phyloP scores from a whole-genome alignment of 192 early-diverging fungal species.

The Coemansia aciculifera region DNA sequence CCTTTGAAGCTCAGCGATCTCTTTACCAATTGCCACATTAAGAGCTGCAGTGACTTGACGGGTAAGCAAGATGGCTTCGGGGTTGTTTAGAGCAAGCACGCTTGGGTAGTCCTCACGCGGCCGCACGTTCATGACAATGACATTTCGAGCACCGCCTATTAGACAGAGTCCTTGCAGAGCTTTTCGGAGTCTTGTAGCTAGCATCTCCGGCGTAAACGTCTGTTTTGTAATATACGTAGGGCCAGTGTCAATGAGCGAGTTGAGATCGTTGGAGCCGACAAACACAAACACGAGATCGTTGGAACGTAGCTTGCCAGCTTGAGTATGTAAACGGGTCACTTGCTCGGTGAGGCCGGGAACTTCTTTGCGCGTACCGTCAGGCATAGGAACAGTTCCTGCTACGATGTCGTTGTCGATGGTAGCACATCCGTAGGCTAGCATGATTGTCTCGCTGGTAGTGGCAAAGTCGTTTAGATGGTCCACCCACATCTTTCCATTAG shows the following conservation, averaged over 20 bases:
- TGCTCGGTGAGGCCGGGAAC: conserved; percentile 39
- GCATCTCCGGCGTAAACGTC: conserved; percentile 21
- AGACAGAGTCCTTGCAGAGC: conserved; percentile 23
- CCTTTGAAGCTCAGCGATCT: conserved; percentile 20
- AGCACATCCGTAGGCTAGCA: conserved; percentile 42
- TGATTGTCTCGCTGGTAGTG: conserved; percentile 6
- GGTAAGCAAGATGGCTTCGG: conserved; percentile 8
- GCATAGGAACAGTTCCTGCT: conserved; percentile 41
- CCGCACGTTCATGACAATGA: conserved; percentile 49
- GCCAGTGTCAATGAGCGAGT: conserved; percentile 28
- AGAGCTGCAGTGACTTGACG: conserved; percentile 17
- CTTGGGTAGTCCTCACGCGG: conserved; percentile 45
- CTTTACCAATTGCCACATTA: conserved; percentile 19
- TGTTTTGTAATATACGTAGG: conserved; percentile 20
- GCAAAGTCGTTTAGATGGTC: conserved; percentile 31
- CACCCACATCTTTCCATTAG: conserved; percentile 40
- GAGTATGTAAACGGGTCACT: conserved; percentile 6
- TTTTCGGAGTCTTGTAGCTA: conserved; percentile 22
- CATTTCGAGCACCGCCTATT: conserved; percentile 15
- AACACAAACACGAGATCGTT: conserved; percentile 46
- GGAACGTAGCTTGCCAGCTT: conserved; percentile 12
- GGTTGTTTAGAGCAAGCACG: conserved; percentile 25
- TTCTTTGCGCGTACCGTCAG: conserved; percentile 19
- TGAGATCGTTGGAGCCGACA: conserved; percentile 49
- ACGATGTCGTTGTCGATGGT: conserved; percentile 47